These are phyloP conservation scores for Trametes maxima DNA, from an alignment of 768 basidiomycete genomes.

Conservation along the genomic window DNA sequence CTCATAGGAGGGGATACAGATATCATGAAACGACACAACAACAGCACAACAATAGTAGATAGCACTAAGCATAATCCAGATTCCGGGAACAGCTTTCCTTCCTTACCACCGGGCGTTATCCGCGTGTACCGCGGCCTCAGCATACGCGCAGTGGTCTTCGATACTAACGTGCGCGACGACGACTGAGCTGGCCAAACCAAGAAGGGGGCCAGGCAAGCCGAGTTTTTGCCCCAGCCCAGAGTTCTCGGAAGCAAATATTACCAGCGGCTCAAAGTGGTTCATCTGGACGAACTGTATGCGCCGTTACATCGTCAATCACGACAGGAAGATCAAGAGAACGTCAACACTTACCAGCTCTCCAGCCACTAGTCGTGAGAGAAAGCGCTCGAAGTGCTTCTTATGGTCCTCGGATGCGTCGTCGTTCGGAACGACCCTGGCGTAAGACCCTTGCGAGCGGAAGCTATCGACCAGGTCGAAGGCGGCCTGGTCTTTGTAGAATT, in stretches of 20 bases:
- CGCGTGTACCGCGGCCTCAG: conserved; percentile 46
- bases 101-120: conserved; percentile 27
- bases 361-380: conserved; percentile 50
- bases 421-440: conserved; percentile 48
- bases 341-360: conserved; percentile 51
- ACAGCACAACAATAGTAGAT: background rate
- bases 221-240: conserved; percentile 48
- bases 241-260: conserved; percentile 60
- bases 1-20: background rate
- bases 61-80: background rate
- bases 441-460: conserved; percentile 51
- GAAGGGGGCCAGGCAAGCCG: conserved; percentile 48
- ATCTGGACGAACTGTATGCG: conserved; percentile 56
- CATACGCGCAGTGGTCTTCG: conserved; percentile 61
- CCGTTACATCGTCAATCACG: background rate
- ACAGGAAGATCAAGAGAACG: conserved; percentile 16
- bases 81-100: background rate
- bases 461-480: conserved; percentile 55
- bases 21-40: background rate
- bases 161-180: conserved; percentile 61
- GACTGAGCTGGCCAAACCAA: conserved; percentile 46
- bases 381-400: conserved; percentile 49
- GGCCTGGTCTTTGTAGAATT: conserved; percentile 56
- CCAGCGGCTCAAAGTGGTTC: conserved; percentile 53
- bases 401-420: conserved; percentile 44